Conservation (phyloP, 768 basidiomycete genomes). For the Kwoniella europaea region DNA sequence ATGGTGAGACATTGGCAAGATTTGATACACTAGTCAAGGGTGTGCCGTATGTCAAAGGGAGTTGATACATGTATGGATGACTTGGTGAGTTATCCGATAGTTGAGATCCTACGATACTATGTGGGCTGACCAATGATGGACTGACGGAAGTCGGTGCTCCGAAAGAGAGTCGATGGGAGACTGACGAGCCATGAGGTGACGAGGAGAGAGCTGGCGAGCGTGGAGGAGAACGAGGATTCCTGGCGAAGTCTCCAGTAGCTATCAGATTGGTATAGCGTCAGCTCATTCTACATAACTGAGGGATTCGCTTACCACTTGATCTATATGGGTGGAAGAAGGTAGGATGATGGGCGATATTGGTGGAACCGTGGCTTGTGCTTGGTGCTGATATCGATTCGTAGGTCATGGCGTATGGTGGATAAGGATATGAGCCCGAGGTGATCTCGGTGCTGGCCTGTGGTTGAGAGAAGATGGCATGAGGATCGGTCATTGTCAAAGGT, state of each 20-base stretch:
- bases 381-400: constrained; percentile 11
- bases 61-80: constrained; percentile 16
- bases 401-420: constrained; percentile 22
- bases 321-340: constrained; percentile 29
- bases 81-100: constrained; percentile 24
- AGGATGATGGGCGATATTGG: constrained; percentile 11
- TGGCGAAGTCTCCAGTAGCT: constrained; percentile 20
- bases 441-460: background rate
- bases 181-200: constrained; percentile 17
- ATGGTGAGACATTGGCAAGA: constrained; percentile 16
- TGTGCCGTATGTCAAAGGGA: constrained; percentile 15
- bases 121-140: constrained; percentile 29
- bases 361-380: constrained; percentile 1
- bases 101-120: constrained; percentile 16
- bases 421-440: background rate
- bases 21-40: constrained; percentile 17
- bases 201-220: constrained; percentile 25
- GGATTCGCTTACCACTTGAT: constrained; percentile 18
- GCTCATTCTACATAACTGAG: background rate
- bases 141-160: constrained; percentile 20
- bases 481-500: constrained; percentile 15
- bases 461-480: constrained; percentile 15
- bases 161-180: constrained; percentile 18
- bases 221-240: constrained; percentile 21
- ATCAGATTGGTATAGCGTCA: background rate